Conservation (phyloP, 805 yeast genomes). For the Candida khao-thaluensis region DNA sequence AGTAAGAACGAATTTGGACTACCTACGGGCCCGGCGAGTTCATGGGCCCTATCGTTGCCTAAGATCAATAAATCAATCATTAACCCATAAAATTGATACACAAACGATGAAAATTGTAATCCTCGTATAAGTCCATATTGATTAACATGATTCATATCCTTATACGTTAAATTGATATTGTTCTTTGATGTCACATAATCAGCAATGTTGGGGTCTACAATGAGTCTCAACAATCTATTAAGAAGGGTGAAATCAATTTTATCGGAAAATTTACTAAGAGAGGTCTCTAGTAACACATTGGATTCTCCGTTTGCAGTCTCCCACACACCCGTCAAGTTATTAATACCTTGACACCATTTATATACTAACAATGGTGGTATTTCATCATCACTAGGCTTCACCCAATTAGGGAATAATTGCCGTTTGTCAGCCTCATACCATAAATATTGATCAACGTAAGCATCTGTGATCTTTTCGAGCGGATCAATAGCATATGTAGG, state of each 20-base stretch:
- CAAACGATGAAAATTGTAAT: constrained; percentile 84
- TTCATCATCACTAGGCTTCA: constrained; percentile 92
- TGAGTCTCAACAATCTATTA: constrained; percentile 74
- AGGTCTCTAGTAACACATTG: constrained; percentile 80
- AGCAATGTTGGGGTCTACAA: constrained; percentile 88
- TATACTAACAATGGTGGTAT: constrained; percentile 89
- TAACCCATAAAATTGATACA: constrained; percentile 87
- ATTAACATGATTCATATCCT: constrained; percentile 94
- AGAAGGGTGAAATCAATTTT: constrained; percentile 85
- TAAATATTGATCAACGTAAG: constrained; percentile 89
- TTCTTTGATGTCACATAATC: constrained; percentile 92
- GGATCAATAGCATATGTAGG: constrained; percentile 92
- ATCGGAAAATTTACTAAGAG: constrained; percentile 69
- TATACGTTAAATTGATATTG: constrained; percentile 76
- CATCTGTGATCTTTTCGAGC: constrained; percentile 92
- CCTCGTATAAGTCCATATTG: constrained; percentile 88
- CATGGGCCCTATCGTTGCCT: constrained; percentile 84
- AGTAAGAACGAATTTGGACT: constrained; percentile 78
- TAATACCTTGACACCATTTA: constrained; percentile 92
- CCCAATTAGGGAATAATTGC: constrained; percentile 90
- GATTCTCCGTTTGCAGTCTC: constrained; percentile 69
- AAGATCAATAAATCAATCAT: constrained; percentile 76
- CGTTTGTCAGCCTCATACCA: constrained; percentile 95
- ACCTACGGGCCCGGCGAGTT: constrained; percentile 75
- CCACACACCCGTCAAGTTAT: constrained; percentile 80